These are phyloP conservation scores for Tolypocladium pustulatum DNA, from an alignment of 2,329 filamentous ascomycete species.

Conservation along the genomic window DNA sequence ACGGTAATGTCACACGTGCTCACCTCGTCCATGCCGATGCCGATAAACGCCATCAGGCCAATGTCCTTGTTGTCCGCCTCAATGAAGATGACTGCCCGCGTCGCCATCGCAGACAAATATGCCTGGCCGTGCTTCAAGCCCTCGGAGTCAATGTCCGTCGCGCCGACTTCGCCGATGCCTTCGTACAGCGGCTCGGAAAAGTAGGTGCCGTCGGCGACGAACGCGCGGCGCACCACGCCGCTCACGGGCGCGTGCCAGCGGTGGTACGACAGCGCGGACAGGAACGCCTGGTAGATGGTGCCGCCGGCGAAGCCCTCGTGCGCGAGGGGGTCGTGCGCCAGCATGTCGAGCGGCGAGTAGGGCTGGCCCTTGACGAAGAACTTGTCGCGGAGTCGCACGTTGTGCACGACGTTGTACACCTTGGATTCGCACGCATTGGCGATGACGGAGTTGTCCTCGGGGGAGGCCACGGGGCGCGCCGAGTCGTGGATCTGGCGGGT, in stretches of 20 bases:
- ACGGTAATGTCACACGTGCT: slow-evolving; percentile 63
- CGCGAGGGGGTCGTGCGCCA: slow-evolving; percentile 43
- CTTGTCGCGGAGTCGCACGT: slow-evolving; percentile 43
- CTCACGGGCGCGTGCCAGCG: slow-evolving; percentile 62
- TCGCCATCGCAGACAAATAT: slow-evolving; percentile 58
- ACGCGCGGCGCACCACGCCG: slow-evolving; percentile 47
- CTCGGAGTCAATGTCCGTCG: slow-evolving; percentile 24
- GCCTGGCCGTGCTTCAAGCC: slow-evolving; percentile 46
- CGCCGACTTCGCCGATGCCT: slow-evolving; percentile 15
- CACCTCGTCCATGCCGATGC: slow-evolving; percentile 69
- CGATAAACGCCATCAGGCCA: slow-evolving; percentile 60
- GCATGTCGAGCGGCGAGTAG: slow-evolving; percentile 55
- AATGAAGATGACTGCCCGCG: slow-evolving; percentile 59
- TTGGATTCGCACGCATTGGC: slow-evolving; percentile 56
- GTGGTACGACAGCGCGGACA: slow-evolving; percentile 59
- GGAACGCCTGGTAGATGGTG: slow-evolving; percentile 61
- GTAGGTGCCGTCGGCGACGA: slow-evolving; percentile 54
- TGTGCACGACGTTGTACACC: slow-evolving; percentile 38
- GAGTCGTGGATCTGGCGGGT: slow-evolving; percentile 43
- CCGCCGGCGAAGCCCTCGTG: slow-evolving; percentile 44
- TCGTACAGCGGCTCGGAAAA: slow-evolving; percentile 47
- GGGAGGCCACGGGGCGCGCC: slow-evolving; percentile 46
- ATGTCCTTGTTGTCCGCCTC: slow-evolving; percentile 58
- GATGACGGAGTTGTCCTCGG: slow-evolving; percentile 43
- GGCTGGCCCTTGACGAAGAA: slow-evolving; percentile 64